Evolutionary conservation across 495 filamentous ascomycete species (phyloP), one percentile per base, ranked within the genome.

Genomic region (Aspergillus heteromorphus): DNA sequence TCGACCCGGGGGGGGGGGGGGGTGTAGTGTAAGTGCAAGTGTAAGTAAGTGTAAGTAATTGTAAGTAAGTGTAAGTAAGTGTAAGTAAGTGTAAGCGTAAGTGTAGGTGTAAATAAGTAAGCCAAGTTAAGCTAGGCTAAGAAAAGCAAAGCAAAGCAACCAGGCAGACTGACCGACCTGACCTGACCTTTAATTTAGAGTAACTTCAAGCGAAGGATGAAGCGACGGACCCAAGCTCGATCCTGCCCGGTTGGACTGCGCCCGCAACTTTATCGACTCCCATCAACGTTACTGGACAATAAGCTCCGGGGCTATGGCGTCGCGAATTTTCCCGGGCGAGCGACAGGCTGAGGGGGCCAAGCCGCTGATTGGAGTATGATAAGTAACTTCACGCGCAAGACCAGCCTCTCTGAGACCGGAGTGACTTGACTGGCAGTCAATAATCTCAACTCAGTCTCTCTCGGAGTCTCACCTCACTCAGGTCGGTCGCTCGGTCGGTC

Each of bases 231-330:
- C 52, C 55, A 52, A 59, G 57, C 57, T 59, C 57, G 42, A 59
- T 55, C 57, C 56, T 57, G 34, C 23, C 23, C 23, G 23, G 23
- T 34, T 48, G n/a, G 23, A 47, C 43, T 48, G 48, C 54, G 48
- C 42, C 49, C 54, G 54, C 48, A 59, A 59, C 57, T 59, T 59
- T 59, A 59, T 59, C 57, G 41, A 51, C 52, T 38, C 14, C 8
- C 30, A 34, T 47, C n/a, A 55, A 52, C 48, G 14, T 51, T 30
- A 59, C 57, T 59, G 57, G 57, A 48, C 51, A 48, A 59, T 59
- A 59, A 59, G 42, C 40, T 52, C 49, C 57, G 48, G 48, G 52
- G 45, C 13, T 23, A 16, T 29, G 14, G 21, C n/a, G 9, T 29
- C 6, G 43, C 27, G 42, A 27, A 29, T 16, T 47, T 43, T 29